A percentile compares a stretch with the other conserved stretches of the same genome.
Evolutionary conservation across 768 basidiomycete species (phyloP).

Genomic region (Leccinum aurantiacum): DNA sequence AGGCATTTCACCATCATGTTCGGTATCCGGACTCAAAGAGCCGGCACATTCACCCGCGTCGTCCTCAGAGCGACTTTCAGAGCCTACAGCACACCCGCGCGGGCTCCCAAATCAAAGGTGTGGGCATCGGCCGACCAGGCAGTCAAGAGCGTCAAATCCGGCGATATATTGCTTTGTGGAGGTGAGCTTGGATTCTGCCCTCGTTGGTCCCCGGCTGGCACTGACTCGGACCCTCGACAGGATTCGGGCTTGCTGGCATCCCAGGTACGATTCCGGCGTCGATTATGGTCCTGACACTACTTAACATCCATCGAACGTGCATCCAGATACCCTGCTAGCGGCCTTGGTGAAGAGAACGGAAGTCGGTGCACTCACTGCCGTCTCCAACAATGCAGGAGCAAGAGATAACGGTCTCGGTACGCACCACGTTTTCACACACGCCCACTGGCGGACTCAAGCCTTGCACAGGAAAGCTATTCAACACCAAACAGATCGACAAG

Average conservation of each 20-base stretch:
- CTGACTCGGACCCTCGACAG: slow-evolving; percentile 38
- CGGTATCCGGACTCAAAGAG: slow-evolving; percentile 14
- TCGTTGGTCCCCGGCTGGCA: background rate
- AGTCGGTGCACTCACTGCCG: slow-evolving; percentile 72
- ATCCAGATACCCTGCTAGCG: slow-evolving; percentile 73
- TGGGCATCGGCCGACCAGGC: slow-evolving; percentile 83
- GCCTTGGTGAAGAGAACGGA: slow-evolving; percentile 76
- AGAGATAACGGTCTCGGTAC: slow-evolving; percentile 70
- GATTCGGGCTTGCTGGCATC: slow-evolving; percentile 88
- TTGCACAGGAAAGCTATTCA: slow-evolving; percentile 65
- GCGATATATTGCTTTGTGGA: slow-evolving; percentile 76
- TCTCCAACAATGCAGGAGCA: slow-evolving; percentile 86
- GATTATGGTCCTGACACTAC: background rate
- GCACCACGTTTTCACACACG: background rate
- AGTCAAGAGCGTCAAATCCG: slow-evolving; percentile 77
- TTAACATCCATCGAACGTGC: too few relatives aligned
- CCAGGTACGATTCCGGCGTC: slow-evolving; percentile 53
- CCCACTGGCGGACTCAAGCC: background rate
- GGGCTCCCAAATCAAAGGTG: slow-evolving; percentile 56
- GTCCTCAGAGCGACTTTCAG: slow-evolving; percentile 21
- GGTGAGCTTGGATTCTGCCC: slow-evolving; percentile 46
- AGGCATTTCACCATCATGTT: slow-evolving; percentile 30
- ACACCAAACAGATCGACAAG: slow-evolving; percentile 74
- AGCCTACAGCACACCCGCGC: slow-evolving; percentile 28
- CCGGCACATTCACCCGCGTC: slow-evolving; percentile 15